Conservation (phyloP, 2,329 filamentous ascomycete genomes). For the Zarea fungicola region DNA sequence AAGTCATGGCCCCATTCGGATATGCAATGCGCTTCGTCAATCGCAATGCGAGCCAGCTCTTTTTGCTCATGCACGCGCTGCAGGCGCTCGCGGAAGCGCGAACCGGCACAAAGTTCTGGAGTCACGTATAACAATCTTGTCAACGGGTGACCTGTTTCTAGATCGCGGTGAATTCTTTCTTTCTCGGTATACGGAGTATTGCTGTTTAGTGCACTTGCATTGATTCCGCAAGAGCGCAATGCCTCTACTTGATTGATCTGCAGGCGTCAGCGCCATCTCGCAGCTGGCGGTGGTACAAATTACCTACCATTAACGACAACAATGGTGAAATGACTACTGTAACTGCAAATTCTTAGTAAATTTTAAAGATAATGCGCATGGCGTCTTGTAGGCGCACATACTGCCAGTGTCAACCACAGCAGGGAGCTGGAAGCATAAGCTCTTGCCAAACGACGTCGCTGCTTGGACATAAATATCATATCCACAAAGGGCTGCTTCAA, state of each 20-base stretch:
- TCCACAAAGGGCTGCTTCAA: constrained; percentile 71
- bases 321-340: constrained; percentile 88
- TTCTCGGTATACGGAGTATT: constrained; percentile 64
- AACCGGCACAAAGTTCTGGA: constrained; percentile 76
- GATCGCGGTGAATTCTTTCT: constrained; percentile 67
- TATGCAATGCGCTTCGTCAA: constrained; percentile 96
- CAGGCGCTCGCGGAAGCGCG: constrained; percentile 71
- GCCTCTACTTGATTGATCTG: constrained; percentile 90
- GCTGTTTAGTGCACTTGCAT: constrained; percentile 82
- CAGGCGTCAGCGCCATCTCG: constrained; percentile 4
- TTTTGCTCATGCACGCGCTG: constrained; percentile 70
- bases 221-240: constrained; percentile 66
- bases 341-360: constrained; percentile 42
- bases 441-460: constrained; percentile 87
- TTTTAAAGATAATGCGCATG: too few relatives aligned
- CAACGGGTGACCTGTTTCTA: constrained; percentile 80
- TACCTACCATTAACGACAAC: constrained; percentile 74
- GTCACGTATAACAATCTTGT: constrained; percentile 88
- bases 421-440: constrained; percentile 86
- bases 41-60: constrained; percentile 80
- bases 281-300: background rate
- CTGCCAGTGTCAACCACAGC: constrained; percentile 83
- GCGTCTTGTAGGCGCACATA: constrained; percentile 46
- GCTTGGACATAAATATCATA: constrained; percentile 93
- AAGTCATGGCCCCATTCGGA: constrained; percentile 99